Conservation (phyloP, 75 land plant species). For the Isoetes taiwanensis region DNA sequence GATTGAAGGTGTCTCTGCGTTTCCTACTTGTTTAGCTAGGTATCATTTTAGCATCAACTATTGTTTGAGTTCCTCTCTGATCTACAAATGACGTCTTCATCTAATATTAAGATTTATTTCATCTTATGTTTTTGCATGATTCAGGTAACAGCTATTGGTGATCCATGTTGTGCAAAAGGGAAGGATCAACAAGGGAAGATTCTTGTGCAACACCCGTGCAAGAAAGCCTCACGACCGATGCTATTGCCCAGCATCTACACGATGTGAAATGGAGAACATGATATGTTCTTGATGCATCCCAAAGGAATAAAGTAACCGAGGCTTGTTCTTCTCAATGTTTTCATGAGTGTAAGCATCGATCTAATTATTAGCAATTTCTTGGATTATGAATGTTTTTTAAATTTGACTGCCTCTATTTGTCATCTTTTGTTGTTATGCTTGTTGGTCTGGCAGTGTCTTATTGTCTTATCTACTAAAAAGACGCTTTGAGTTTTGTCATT, state of each 20-base stretch:
- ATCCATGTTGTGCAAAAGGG: conserved; percentile 27
- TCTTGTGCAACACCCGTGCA: conserved; percentile 20
- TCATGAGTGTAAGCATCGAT: conserved; percentile 23
- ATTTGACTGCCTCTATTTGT: no score
- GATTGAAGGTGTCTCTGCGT: conserved; percentile 21
- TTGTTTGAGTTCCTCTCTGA: no score
- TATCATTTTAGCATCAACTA: no score
- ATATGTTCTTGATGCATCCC: conserved; percentile 20
- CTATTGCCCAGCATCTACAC: conserved; percentile 18
- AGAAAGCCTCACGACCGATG: conserved; percentile 16
- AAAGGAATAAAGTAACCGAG: conserved; percentile 15
- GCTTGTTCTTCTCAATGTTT: conserved; percentile 22
- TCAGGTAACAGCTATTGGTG: conserved; percentile 21
- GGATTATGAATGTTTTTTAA: no score
- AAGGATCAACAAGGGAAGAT: conserved; percentile 27
- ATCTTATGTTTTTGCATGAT: neutral
- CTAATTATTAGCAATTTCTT: no score
- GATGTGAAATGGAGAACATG: conserved; percentile 22
- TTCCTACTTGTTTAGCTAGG: no score
- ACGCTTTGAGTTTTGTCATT: no score
- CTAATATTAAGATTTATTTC: no score
- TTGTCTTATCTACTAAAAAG: no score
- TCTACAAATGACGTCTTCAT: no score
- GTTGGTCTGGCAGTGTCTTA: no score
- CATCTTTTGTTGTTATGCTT: no score